Evolutionary conservation across 2,329 filamentous ascomycete species (phyloP), one percentile per base, ranked within the genome.

Genomic region (Aspergillus sp.): DNA sequence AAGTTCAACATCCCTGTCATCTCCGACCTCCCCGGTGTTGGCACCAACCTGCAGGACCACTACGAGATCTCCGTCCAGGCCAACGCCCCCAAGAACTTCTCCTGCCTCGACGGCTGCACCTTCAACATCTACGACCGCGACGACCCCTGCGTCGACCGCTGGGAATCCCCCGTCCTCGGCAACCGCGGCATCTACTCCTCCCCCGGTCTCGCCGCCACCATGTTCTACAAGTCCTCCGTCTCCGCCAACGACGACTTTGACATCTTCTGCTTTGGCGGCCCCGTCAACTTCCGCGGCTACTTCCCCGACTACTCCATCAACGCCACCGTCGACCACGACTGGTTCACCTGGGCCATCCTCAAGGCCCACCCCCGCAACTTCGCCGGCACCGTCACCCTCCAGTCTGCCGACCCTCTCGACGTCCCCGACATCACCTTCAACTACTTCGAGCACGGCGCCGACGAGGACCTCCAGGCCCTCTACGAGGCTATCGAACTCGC

Each of bases 341-440:
- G 68, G 66, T 62, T 58, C 44, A 66, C 68, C 9, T 76, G 73
- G 73, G 64, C 55, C 45, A 5, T 71, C 66, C 42, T 88, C 42
- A 83, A 85, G 62, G 75, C 77, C 0, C 82, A 84, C 54, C 75
- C 82, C 0, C 76, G 78, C 41, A 86, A 87, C 59, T 64, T 62
- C 1, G 77, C 75, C 5, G 85, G 85, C 7, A 76, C 73, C 1
- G 83, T 89, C 4, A 74, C 64, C 4, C 75, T 89, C 5, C 70
- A 69, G 11, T 82, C 79, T 0, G 65, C 75, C 0, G 76, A 88
- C 56, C 83, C 85, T 0, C 76, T 78, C 1, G 83, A 86, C 42
- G 68, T 73, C 3, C 85, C 85, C 0, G 61, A 76, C 5, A 84
- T 88, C 51, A 68, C 70, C 39, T 85, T 82, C 68, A 78, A 81